Percentiles rank a stretch among this genome's conserved stretches.
phyloP scores from a whole-genome alignment of 768 basidiomycete species.

The Mycena sanguinolenta region DNA sequence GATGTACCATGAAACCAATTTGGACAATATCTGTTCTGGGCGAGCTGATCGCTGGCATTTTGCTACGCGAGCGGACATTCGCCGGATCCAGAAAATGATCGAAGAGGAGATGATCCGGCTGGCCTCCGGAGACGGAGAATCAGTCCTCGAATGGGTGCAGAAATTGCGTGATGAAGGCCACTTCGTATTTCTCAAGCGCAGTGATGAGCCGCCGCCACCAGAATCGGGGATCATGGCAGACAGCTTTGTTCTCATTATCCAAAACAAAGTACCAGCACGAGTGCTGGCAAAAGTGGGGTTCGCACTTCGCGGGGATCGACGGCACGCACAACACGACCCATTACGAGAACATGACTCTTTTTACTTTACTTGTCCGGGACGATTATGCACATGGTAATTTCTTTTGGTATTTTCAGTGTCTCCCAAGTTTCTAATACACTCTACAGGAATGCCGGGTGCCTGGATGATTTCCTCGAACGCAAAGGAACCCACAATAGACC shows the following conservation, averaged over 20 bases:
- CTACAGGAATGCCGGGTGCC: conserved; percentile 15
- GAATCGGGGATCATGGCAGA: conserved; percentile 6
- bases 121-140: background rate
- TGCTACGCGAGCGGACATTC: conserved; percentile 2
- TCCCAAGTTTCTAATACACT: background rate
- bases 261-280: conserved; percentile 24
- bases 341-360: conserved; percentile 19
- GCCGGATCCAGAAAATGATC: conserved; percentile 5
- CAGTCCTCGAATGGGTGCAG: conserved; percentile 15
- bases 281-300: conserved; percentile 14
- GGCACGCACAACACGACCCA: conserved; percentile 23
- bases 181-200: conserved; percentile 19
- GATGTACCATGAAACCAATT: background rate
- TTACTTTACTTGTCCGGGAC: too few relatives aligned
- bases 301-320: conserved; percentile 9
- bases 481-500: conserved; percentile 14
- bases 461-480: conserved; percentile 25
- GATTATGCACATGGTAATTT: conserved; percentile 11
- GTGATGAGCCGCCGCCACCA: conserved; percentile 3
- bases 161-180: conserved; percentile 12
- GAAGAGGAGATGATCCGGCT: conserved; percentile 6
- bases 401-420: background rate
- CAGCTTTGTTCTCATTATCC: conserved; percentile 24
- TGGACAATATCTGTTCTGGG: background rate
- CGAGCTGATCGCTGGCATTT: background rate